These are phyloP conservation scores for Salvia hispanica DNA, from an alignment of 257 asterid species.

Conservation along the genomic window DNA sequence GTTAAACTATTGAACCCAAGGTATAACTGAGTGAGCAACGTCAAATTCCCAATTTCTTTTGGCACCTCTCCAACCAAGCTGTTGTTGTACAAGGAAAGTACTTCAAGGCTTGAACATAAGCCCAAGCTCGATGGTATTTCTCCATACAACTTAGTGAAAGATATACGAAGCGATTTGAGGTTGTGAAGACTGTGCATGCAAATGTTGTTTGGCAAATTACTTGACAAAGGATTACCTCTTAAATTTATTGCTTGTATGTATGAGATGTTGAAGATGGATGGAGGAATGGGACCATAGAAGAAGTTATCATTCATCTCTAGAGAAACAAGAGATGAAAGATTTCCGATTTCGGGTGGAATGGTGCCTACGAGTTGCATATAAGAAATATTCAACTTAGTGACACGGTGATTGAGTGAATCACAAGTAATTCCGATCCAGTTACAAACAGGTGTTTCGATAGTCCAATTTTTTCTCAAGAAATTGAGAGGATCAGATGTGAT, in stretches of 20 bases:
- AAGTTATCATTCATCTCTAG: no score
- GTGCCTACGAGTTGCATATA: no score
- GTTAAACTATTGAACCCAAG: conserved; percentile 12
- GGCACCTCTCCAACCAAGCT: conserved; percentile 18
- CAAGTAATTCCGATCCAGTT: no score
- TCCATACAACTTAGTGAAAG: conserved; percentile 11
- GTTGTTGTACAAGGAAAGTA: neutral
- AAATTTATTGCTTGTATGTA: neutral
- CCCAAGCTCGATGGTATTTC: conserved; percentile 23
- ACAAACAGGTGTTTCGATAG: neutral
- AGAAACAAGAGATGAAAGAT: no score
- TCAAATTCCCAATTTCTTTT: neutral
- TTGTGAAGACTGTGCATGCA: neutral
- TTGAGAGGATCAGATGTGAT: conserved; percentile 5
- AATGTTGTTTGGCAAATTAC: conserved; percentile 26
- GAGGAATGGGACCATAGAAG: no score
- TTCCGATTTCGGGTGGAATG: no score
- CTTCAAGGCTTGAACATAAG: conserved; percentile 10
- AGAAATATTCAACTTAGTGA: no score
- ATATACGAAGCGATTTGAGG: conserved; percentile 11
- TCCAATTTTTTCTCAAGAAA: conserved; percentile 22
- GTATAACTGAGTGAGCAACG: neutral
- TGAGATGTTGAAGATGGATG: no score
- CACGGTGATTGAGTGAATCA: no score
- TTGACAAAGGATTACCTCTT: neutral